These are phyloP conservation scores for Lactarius sanguifluus DNA, from an alignment of 768 basidiomycete genomes.

Conservation along the genomic window DNA sequence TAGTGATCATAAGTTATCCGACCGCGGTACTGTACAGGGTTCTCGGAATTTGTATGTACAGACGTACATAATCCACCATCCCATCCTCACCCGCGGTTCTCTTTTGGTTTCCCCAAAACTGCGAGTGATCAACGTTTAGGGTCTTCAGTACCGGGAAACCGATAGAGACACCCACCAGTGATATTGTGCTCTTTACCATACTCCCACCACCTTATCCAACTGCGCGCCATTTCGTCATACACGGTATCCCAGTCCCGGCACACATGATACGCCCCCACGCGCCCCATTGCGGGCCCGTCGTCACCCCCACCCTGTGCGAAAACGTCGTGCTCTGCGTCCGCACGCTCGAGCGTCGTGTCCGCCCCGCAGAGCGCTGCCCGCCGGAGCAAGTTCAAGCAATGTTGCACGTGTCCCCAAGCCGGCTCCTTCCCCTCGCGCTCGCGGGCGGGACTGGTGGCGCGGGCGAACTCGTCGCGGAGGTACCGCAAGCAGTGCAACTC, in stretches of 20 bases:
- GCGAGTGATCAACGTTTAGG: background rate
- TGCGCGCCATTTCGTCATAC: conserved; percentile 14
- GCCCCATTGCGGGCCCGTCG: conserved; percentile 30
- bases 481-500: conserved; percentile 49
- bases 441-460: conserved; percentile 7
- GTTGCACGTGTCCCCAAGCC: conserved; percentile 37
- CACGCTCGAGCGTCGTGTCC: conserved; percentile 40
- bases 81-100: background rate
- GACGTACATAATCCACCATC: background rate
- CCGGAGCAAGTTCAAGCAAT: conserved; percentile 42
- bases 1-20: background rate
- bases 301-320: background rate
- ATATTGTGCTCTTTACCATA: conserved; percentile 14
- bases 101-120: conserved; percentile 9
- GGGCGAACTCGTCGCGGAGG: conserved; percentile 34
- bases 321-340: conserved; percentile 30
- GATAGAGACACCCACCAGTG: background rate
- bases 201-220: conserved; percentile 22
- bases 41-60: background rate
- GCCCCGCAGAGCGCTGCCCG: conserved; percentile 41
- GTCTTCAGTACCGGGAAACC: background rate
- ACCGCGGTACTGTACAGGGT: background rate
- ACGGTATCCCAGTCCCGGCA: conserved; percentile 39
- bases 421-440: conserved; percentile 10
- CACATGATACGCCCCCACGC: conserved; percentile 36